Conservation (phyloP, 257 asterid species). For the Fraxinus americana region DNA sequence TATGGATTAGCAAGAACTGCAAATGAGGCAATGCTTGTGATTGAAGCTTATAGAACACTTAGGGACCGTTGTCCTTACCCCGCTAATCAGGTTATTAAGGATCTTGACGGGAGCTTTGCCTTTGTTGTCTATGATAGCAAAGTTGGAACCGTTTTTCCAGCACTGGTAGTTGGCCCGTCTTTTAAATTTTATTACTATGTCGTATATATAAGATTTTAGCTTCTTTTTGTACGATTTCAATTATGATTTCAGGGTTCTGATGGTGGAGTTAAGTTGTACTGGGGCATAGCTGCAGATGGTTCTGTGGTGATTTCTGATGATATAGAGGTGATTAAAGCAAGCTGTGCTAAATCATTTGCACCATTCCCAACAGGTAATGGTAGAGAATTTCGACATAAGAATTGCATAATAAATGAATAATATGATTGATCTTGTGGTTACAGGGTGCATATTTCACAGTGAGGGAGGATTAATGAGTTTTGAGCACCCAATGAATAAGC, state of each 20-base stretch:
- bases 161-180: constrained; percentile 47
- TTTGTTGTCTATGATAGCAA: constrained; percentile 74
- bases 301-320: constrained; percentile 87
- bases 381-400: no score
- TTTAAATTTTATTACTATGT: background rate
- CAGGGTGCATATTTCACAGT: constrained; percentile 81
- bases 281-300: constrained; percentile 92
- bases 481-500: constrained; percentile 81
- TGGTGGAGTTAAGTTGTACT: constrained; percentile 72
- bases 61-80: constrained; percentile 90
- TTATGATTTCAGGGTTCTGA: constrained; percentile 62
- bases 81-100: constrained; percentile 81
- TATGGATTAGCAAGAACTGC: constrained; percentile 65
- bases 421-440: background rate
- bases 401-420: background rate
- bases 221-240: background rate
- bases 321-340: constrained; percentile 61
- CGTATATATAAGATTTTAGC: background rate
- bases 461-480: constrained; percentile 84
- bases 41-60: constrained; percentile 76
- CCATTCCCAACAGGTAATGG: constrained; percentile 73
- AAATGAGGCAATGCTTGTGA: constrained; percentile 79
- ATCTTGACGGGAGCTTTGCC: constrained; percentile 79
- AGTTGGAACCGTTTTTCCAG: constrained; percentile 68
- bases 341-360: constrained; percentile 83